phyloP scores from a whole-genome alignment of 2,329 filamentous ascomycete genomes.

The Xylariales sp. region DNA sequence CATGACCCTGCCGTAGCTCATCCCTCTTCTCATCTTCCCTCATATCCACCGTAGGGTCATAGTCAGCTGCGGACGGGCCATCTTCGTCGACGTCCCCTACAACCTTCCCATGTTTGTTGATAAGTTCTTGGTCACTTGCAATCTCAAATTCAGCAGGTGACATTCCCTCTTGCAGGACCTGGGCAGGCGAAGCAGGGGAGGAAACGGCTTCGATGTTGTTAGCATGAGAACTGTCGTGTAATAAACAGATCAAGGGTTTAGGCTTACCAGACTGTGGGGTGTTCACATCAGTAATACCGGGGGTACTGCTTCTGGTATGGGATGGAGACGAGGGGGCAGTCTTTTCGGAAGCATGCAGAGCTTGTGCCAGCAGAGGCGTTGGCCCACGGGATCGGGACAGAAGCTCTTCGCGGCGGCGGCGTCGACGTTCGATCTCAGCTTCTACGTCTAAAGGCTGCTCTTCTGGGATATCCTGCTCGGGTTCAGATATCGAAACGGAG shows the following conservation, averaged over 20 bases:
- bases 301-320: slow-evolving; percentile 40
- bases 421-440: slow-evolving; percentile 77
- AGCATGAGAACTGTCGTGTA: too few species aligned
- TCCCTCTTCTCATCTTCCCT: slow-evolving; percentile 64
- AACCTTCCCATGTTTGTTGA: slow-evolving; percentile 50
- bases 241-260: slow-evolving; percentile 8
- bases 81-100: slow-evolving; percentile 51
- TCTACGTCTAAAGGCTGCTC: slow-evolving; percentile 70
- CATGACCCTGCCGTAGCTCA: slow-evolving; percentile 47
- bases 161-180: slow-evolving; percentile 44
- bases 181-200: slow-evolving; percentile 33
- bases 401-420: slow-evolving; percentile 79
- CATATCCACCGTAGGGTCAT: slow-evolving; percentile 74
- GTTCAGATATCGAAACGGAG: slow-evolving; percentile 25
- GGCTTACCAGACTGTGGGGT: slow-evolving; percentile 46
- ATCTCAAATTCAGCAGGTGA: slow-evolving; percentile 60
- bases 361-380: slow-evolving; percentile 71
- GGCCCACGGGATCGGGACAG: slow-evolving; percentile 76
- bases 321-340: slow-evolving; percentile 51
- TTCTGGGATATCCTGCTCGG: slow-evolving; percentile 41
- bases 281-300: slow-evolving; percentile 27
- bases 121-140: slow-evolving; percentile 62
- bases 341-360: slow-evolving; percentile 61
- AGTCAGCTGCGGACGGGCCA: slow-evolving; percentile 72
- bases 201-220: slow-evolving; percentile 19